Percentiles rank a stretch among this genome's conserved stretches.
phyloP scores from a whole-genome alignment of 2,329 filamentous ascomycete species.

The Gaeumannomyces tritici region DNA sequence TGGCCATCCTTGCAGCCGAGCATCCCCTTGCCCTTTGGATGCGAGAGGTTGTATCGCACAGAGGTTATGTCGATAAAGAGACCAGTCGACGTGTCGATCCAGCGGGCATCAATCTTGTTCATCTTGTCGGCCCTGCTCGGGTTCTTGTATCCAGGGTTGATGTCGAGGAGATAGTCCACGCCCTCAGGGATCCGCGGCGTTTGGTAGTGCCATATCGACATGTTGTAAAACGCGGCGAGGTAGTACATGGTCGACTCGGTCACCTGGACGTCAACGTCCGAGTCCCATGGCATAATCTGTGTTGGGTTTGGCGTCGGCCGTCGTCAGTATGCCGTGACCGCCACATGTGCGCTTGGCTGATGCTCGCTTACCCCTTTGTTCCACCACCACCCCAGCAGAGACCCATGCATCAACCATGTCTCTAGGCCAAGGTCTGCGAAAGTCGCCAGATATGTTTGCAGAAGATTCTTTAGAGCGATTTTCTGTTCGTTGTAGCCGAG shows the following conservation, averaged over 20 bases:
- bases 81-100: slow-evolving; percentile 36
- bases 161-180: slow-evolving; percentile 37
- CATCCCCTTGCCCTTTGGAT: slow-evolving; percentile 32
- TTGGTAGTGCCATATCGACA: slow-evolving; percentile 34
- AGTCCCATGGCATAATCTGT: slow-evolving; percentile 69
- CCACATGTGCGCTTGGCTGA: too few species aligned
- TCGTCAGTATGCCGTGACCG: slow-evolving; percentile 5
- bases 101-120: slow-evolving; percentile 38
- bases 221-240: slow-evolving; percentile 59
- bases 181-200: slow-evolving; percentile 26
- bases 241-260: slow-evolving; percentile 54
- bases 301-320: neutral
- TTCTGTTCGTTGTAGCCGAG: slow-evolving; percentile 46
- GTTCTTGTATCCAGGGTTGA: slow-evolving; percentile 32
- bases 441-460: slow-evolving; percentile 63
- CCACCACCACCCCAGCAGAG: slow-evolving; percentile 84
- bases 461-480: slow-evolving; percentile 53
- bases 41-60: slow-evolving; percentile 35
- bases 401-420: slow-evolving; percentile 80
- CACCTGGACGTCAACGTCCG: slow-evolving; percentile 68
- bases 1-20: slow-evolving; percentile 42
- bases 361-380: slow-evolving; percentile 36
- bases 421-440: slow-evolving; percentile 58
- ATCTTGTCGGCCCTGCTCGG: slow-evolving; percentile 25
- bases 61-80: slow-evolving; percentile 43